Base-by-base conservation (phyloP, 257 asterid species). In the Capsicum chinense region DNA sequence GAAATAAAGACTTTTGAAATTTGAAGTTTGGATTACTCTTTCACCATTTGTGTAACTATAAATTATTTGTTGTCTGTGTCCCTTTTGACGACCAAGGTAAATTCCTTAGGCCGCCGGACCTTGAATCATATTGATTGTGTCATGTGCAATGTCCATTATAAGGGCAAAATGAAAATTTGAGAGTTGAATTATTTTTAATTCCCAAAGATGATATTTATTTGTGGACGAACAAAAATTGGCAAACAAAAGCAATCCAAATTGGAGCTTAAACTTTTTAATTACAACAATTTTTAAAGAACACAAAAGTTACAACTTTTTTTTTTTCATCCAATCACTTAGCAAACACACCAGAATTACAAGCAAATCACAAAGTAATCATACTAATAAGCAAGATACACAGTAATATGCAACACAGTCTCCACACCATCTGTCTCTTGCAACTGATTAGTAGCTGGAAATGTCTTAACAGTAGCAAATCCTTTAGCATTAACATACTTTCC, bases 401-500 rank as follows among this genome's bases (percentile, higher is more conserved):
- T 89, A 9, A 95, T 87, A 83, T 93, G 83, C 83, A 95, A 87
- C 87, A 94, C 85, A 2, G 98, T 95, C 91, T 95, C 93, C 87
- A 92, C 71, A 3, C 98, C 99, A 90, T 94, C 99, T 0, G 99
- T 94, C 87, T 83, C 89, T 4, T 88, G 94, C 79, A 87, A 7
- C 47, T 50, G 93, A 68, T 83, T 88, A 16, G 79, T 42, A 33
- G 89, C 93, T 0, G 93, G 91, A 17, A 92, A 85, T 0, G 94
- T 94, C 92, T 93, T 95, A 16, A 91, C 97, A 0, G 68, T 85
- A 0, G 99, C 99, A 42, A 92, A 85, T 0, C 98, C 99, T 83
- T 91, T 94, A 0, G 94, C 98, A 67, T 93, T 88, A 52, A 93
- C 97, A 42, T 89, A 93, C 84, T 94, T 94, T 13, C 98, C 99